Evolutionary conservation across 2,329 filamentous ascomycete genomes (phyloP), one percentile per base, ranked within the genome.

Genomic region (Graphium sp.): DNA sequence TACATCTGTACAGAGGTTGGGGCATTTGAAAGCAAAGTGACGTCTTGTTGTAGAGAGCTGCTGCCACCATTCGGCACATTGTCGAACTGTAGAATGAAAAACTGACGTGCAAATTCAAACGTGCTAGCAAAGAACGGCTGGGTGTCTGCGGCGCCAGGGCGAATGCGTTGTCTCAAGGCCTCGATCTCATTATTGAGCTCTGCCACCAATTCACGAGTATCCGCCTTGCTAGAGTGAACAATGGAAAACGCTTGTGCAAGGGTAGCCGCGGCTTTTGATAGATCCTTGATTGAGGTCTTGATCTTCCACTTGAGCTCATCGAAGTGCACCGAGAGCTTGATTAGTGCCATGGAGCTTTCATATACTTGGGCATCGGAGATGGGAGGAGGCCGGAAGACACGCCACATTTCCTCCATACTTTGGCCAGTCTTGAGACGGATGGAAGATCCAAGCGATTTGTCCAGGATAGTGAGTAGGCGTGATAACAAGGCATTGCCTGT

Each of bases 401-500:
- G 66, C 87, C 85, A 92, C 5, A 92, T 60, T 7, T 56, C 48
- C 43, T 89, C 79, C 79, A 91, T 89, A 38, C 71, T 75, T 9
- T 84, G 55, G 1, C 83, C 84, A 3, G 77, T 84, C 0, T 60
- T 72, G 10, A 91, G 54, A 31, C 72, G 71, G 53, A 84, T 85
- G 2, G 70, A 73, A 11, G 69, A 62, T 15, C 67, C 62, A 42
- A 92, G 87, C 28, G 62, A 61, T 22, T 53, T 53, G 24, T 62
- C 50, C 3, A 75, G 41, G 5, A 49, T 55, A 1, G 48, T 41
- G 2, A 57, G 39, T 20, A 68, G 43, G 7, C 44, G 36, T n/a
- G n/a, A n/a, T n/a, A n/a, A n/a, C n/a, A n/a, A n/a, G n/a, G n/a
- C n/a, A n/a, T n/a, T n/a, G n/a, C n/a, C n/a, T n/a, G n/a, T n/a